Base-by-base conservation (phyloP, 139 green algal species). In the Medakamo hakoo region DNA sequence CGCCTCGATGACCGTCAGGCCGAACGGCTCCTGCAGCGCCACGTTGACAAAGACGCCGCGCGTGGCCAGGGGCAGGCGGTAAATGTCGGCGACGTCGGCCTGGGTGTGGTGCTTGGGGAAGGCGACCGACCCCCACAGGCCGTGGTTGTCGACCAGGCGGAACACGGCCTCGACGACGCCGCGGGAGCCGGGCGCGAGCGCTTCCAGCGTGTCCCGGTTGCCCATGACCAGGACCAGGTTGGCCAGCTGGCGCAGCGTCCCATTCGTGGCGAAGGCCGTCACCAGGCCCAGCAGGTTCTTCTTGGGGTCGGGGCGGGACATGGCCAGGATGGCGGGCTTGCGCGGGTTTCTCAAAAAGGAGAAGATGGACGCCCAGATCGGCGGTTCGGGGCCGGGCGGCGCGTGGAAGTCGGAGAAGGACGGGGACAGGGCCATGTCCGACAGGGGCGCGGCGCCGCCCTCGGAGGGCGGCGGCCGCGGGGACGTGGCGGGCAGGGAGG, bases 201-300 rank as follows among this genome's bases (percentile, higher is more conserved):
- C 69, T 57, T 96, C 84, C 63, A 97, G 93, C 48, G 74, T 72
- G 68, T 94, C 82, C 4, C 90, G 71, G 71, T 95, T 96, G 68
- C 89, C 88, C 88, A 97, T 91, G 57, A 97, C 68, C 16, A 97
- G 78, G 62, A 95, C 90, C 63, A 97, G 78, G 78, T 97, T 97
- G 49, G 88, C 86, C 27, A 96, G 74, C 60, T 94, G 80, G 2
- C 86, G 67, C 65, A 97, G 78, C 59, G 80, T 77, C 27, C 69
- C 62, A 71, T 79, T 81, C 70, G 84, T 55, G 27, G 82, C 86
- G 68, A 88, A 93, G 4, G 86, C 88, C 48, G 78, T 74, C 4
- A 96, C 76, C 57, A 97, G 80, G n/a, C 84, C 85, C n/a, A 79
- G 82, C 70, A 97, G 76, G 81, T 97, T 97, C 78, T 97, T 97